Evolutionary conservation across 352 stramenopile genomes (phyloP), one percentile per base, ranked within the genome.

Genomic region (Pythium myriotylum): DNA sequence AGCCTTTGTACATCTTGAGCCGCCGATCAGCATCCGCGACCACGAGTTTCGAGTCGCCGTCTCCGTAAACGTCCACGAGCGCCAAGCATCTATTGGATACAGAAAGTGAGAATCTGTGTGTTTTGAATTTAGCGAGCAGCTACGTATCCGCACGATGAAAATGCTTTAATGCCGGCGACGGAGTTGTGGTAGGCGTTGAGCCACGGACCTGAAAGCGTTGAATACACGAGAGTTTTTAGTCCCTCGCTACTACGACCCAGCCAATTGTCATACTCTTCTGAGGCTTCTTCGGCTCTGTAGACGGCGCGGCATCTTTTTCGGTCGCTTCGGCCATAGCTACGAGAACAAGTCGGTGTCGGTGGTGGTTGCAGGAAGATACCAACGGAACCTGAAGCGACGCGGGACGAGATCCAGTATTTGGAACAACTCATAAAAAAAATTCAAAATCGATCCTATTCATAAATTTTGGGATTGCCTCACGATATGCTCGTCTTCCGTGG

Each of bases 1-100:
- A 94, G n/a, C 82, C 89, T 83, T 95, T 94, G 69, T 87, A 96
- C 75, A 96, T 91, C 54, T 93, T 94, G 37, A 96, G 74, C 10
- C 85, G 74, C 27, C 86, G 79, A 58, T 94, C 84, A n/a, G 72
- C 68, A 62, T 96, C 86, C 1, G 84, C 84, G 6, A 95, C 76
- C 7, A 94, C 58, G 40, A 96, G 67, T 45, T 93, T 94, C 12
- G 67, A 67, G 65, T 96, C 89, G 17, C 89, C 86, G 42, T 96
- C 86, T 16, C 85, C 87, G 46, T 91, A 93, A 5, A 95, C 77
- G 46, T 96, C 86, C 37, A 91, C 81, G 43, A 93, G 71, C 37
- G 85, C 70, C 57, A 95, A 79, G 60, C 76, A 90, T 32, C 77
- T 92, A 51, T 22, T 23, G 45, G 16, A 9, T 23, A 35, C 1